Evolutionary conservation across 2,329 filamentous ascomycete genomes (phyloP).

Genomic region (Aspergillus amoenus): DNA sequence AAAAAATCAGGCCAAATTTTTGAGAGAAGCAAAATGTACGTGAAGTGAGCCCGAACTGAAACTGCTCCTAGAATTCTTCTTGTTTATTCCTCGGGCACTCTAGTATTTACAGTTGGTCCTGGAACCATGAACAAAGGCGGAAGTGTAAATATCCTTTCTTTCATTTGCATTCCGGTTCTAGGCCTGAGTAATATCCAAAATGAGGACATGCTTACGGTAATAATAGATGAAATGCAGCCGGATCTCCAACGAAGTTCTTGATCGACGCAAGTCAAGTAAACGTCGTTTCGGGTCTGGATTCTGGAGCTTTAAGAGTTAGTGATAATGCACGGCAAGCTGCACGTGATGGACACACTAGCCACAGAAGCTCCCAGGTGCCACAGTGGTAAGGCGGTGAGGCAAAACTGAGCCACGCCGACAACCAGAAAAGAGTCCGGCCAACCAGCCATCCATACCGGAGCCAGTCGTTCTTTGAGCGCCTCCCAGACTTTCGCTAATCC

Average conservation of each 20-base stretch:
- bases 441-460: conserved; percentile 6
- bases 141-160: neutral
- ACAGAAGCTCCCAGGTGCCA: neutral
- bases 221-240: neutral
- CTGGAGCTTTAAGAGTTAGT: neutral
- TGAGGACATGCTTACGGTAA: neutral
- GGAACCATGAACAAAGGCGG: neutral
- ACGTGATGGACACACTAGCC: conserved; percentile 2
- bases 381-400: conserved; percentile 3
- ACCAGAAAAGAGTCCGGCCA: conserved; percentile 11
- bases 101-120: neutral
- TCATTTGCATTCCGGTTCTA: neutral
- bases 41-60: neutral
- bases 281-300: neutral
- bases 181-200: too few relatives aligned
- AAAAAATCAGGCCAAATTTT: neutral
- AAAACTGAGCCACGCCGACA: conserved; percentile 3
- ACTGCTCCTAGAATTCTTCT: neutral
- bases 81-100: neutral
- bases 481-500: conserved; percentile 1
- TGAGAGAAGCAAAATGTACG: neutral
- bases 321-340: neutral
- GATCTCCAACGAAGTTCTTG: neutral
- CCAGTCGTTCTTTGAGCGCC: conserved; percentile 6
- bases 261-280: neutral